Base-by-base conservation (phyloP, 2,329 filamentous ascomycete genomes). In the Colletotrichum tabaci region DNA sequence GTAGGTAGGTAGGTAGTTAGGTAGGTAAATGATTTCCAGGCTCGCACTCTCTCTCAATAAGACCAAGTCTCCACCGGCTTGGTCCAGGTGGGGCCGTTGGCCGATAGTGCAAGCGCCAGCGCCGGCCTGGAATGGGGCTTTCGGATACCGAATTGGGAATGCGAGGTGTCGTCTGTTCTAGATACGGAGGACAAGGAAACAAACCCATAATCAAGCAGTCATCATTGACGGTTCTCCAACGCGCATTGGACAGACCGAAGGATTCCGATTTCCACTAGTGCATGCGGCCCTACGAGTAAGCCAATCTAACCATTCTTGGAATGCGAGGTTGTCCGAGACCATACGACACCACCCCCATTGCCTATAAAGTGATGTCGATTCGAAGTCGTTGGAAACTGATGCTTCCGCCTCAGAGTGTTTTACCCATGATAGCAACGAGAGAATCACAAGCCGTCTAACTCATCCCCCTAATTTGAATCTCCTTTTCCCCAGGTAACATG, bases 401-500 rank as follows among this genome's bases (percentile, higher is more conserved):
- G 15, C 9, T 4, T 10, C 15, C 15, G 13, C 21, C 12, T n/a
- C n/a, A 35, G 21, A 1, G 9, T 21, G 38, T 38, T 3, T 8
- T 30, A 44, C 10, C 13, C n/a, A 26, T 16, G 46, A 13, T 2
- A 44, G 18, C n/a, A 58, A 9, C 10, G 9, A 49, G 18, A 49
- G 6, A 44, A 46, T 1, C 0, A 46, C 4, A 46, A n/a, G 16
- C 18, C 16, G n/a, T 8, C 44, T n/a, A 18, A 1, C n/a, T n/a
- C n/a, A n/a, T 49, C 9, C n/a, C 13, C 10, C 4, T 4, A 23
- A 1, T 49, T 9, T 5, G n/a, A 9, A 21, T 15, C 9, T 7
- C 44, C 16, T 16, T 38, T 23, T 42, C 44, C 52, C 38, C 52
- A 50, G 18, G 13, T 18, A 23, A 23, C 5, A 83, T 83, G 84